A percentile compares a stretch with the other conserved stretches of the same genome.
phyloP scores from a whole-genome alignment of 2,329 filamentous ascomycete genomes.

The Dactylonectria estremocensis region DNA sequence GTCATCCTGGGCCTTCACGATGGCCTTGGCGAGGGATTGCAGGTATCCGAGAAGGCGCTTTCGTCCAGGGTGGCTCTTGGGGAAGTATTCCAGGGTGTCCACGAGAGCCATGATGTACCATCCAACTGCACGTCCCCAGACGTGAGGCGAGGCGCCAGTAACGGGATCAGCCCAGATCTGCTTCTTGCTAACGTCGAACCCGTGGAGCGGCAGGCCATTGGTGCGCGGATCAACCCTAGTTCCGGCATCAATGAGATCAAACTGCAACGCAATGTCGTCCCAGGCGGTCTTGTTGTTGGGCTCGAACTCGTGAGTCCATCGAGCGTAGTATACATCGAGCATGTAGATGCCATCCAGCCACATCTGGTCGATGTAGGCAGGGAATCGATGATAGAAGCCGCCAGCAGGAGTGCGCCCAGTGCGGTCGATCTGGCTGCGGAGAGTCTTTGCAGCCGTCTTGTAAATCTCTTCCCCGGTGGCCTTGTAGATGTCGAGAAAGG shows the following conservation, averaged over 20 bases:
- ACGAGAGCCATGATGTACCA: constrained; percentile 43
- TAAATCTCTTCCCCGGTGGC: constrained; percentile 34
- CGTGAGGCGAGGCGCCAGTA: constrained; percentile 38
- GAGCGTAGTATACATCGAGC: constrained; percentile 40
- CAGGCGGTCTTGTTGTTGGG: constrained; percentile 37
- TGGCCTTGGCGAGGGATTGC: constrained; percentile 25
- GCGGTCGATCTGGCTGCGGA: constrained; percentile 36
- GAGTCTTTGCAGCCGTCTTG: constrained; percentile 32
- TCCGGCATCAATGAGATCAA: constrained; percentile 31
- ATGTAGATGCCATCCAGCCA: constrained; percentile 42
- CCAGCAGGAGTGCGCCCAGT: constrained; percentile 35
- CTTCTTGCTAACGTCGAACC: constrained; percentile 36
- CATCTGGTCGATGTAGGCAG: constrained; percentile 45
- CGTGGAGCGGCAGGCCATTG: constrained; percentile 35
- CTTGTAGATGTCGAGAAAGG: constrained; percentile 38
- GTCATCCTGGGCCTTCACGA: constrained; percentile 35
- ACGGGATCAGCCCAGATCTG: constrained; percentile 40
- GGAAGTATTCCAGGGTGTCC: constrained; percentile 39
- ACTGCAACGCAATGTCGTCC: constrained; percentile 40
- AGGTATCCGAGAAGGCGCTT: constrained; percentile 34
- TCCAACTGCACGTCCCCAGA: constrained; percentile 40
- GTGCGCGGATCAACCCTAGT: constrained; percentile 26
- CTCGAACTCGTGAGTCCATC: constrained; percentile 40
- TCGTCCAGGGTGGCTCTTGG: constrained; percentile 30
- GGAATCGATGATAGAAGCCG: constrained; percentile 41